Evolutionary conservation across 192 early-diverging fungal species (phyloP), one percentile per base, ranked within the genome.

Genomic region (Backusella luteola): DNA sequence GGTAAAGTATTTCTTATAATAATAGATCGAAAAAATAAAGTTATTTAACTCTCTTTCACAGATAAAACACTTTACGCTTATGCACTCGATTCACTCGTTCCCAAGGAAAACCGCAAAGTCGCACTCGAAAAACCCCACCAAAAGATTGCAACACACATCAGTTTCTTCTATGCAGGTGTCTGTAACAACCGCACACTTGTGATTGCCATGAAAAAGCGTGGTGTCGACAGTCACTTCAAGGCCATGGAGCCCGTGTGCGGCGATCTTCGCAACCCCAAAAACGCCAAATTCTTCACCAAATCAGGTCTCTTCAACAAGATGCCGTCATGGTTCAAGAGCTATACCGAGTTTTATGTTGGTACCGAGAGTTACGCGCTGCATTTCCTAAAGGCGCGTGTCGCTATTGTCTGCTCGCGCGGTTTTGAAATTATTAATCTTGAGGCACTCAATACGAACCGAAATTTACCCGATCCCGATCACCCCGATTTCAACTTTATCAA

Each of bases 391-490:
- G 92, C 91, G 29, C 93, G 91, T 26, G 83, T 98, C 17, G 93
- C 91, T 74, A 93, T 98, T 12, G 97, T 95, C 15, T 96, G 95
- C 80, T 82, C 87, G 34, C 94, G 95, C 73, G 97, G 97, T 0
- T 98, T 98, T 80, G 97, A 98, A 77, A 86, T 98, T 56, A 93
- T 98, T 12, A 92, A 97, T 79, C 79, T 97, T 69, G 91, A 93
- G 2, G 90, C 92, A 6, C 84, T 96, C 42, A 89, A 93, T 35
- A 95, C 93, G 6, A 94, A 96, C 79, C 91, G 89, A 59, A 84
- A 89, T 44, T 81, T 98, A 46, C 85, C 96, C 67, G 94, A 98
- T 81, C 91, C 93, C 2, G 86, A 84, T 0, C 93, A 98, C 83
- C 84, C 89, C 3, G 88, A 88, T 23, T 85, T 96, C 26, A 87